Evolutionary conservation across 257 asterid species (phyloP).

Genomic region (Dorcoceras hygrometricum): DNA sequence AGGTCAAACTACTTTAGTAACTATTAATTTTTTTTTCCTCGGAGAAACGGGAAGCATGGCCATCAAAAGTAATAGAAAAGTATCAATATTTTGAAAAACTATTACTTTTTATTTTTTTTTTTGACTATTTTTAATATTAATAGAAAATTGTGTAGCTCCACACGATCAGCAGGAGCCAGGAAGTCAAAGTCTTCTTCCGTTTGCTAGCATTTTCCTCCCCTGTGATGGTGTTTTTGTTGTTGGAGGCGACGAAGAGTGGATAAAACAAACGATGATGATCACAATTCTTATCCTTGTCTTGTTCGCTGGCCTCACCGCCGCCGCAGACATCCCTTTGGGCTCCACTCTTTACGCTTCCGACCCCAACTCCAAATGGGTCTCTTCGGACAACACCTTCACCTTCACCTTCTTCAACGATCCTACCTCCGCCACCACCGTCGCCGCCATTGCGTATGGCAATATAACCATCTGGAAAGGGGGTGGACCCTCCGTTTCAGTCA

Average conservation of each 20-base stretch:
- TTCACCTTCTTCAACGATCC: constrained; percentile 34
- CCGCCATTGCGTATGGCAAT: constrained; percentile 38
- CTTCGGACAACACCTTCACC: constrained; percentile 40
- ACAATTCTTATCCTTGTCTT: constrained; percentile 19
- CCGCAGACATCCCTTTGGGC: constrained; percentile 40
- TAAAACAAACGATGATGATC: neutral
- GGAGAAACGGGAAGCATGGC: no score
- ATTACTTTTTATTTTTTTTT: no score
- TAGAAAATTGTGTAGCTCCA: no score
- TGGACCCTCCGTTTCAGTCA: constrained; percentile 19
- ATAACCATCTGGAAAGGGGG: constrained; percentile 40
- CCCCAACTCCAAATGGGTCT: constrained; percentile 37
- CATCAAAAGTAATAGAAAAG: no score
- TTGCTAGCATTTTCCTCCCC: neutral
- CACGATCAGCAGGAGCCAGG: no score
- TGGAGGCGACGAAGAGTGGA: neutral
- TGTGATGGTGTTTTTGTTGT: neutral
- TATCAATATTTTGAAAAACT: no score
- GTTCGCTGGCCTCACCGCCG: constrained; percentile 27
- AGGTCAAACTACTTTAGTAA: no score
- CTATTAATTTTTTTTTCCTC: no score
- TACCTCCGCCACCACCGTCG: constrained; percentile 29
- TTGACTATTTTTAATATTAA: no score
- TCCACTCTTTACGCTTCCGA: constrained; percentile 47
- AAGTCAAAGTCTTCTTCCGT: no score